A percentile compares a stretch with the other conserved stretches of the same genome.
phyloP scores from a whole-genome alignment of 2,329 filamentous ascomycete species.

The Myotisia sp. region DNA sequence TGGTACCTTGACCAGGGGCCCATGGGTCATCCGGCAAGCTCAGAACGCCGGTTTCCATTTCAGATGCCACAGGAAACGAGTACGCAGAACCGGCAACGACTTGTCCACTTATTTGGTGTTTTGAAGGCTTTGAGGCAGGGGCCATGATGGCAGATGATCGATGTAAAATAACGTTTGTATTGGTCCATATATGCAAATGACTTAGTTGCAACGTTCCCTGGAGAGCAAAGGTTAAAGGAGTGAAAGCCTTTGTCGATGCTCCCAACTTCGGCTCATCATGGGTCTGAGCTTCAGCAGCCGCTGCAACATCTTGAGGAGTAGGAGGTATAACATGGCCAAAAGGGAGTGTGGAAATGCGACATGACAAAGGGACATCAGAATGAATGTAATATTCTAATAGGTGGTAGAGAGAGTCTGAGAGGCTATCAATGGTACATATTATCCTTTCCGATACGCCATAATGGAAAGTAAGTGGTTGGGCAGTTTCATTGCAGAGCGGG shows the following conservation, averaged over 20 bases:
- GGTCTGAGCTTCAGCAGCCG: slow-evolving; percentile 7
- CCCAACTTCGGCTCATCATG: neutral
- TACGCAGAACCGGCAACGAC: slow-evolving; percentile 82
- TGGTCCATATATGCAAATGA: slow-evolving; percentile 80
- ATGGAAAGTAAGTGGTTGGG: slow-evolving; percentile 63
- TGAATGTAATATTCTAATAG: slow-evolving; percentile 80
- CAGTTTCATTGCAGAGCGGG: slow-evolving; percentile 77
- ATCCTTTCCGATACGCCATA: slow-evolving; percentile 61
- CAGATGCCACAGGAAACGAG: slow-evolving; percentile 44
- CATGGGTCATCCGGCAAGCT: slow-evolving; percentile 35
- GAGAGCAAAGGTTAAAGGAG: slow-evolving; percentile 75
- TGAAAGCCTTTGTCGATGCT: slow-evolving; percentile 43
- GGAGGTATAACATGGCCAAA: slow-evolving; percentile 37
- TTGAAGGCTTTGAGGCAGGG: slow-evolving; percentile 4
- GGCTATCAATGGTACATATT: slow-evolving; percentile 37
- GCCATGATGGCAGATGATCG: slow-evolving; percentile 21
- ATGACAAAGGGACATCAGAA: slow-evolving; percentile 83
- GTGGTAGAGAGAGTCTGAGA: slow-evolving; percentile 42
- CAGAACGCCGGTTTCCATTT: slow-evolving; percentile 15
- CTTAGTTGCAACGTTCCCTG: slow-evolving; percentile 77
- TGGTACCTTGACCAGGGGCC: slow-evolving; percentile 38
- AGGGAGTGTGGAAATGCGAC: slow-evolving; percentile 61
- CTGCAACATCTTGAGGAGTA: too few relatives aligned
- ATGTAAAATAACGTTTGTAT: slow-evolving; percentile 79
- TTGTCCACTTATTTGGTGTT: slow-evolving; percentile 44